These are phyloP conservation scores for Talaromyces sp. DNA, from an alignment of 2,329 filamentous ascomycete genomes.

Conservation along the genomic window DNA sequence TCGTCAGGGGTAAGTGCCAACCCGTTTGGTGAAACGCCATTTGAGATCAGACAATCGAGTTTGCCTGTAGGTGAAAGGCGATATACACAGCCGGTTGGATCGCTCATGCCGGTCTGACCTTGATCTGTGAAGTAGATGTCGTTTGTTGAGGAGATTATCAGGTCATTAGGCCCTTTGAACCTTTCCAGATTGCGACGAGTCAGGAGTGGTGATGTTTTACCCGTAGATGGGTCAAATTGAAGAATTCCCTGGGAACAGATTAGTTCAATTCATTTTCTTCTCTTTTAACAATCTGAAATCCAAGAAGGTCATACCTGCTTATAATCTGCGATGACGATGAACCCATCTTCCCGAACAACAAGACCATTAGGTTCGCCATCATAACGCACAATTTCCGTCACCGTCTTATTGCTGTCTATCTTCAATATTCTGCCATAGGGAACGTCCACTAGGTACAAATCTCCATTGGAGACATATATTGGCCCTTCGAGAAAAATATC, in stretches of 20 bases:
- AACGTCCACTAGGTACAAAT: slow-evolving; percentile 40
- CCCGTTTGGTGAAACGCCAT: slow-evolving; percentile 41
- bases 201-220: slow-evolving; percentile 30
- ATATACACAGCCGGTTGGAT: slow-evolving; percentile 42
- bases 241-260: slow-evolving; percentile 36
- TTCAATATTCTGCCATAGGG: slow-evolving; percentile 41
- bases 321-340: slow-evolving; percentile 40
- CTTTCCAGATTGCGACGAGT: slow-evolving; percentile 38
- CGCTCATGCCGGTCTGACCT: slow-evolving; percentile 44
- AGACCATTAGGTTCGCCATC: slow-evolving; percentile 45
- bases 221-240: slow-evolving; percentile 30
- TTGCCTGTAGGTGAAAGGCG: slow-evolving; percentile 33
- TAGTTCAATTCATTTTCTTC: background rate
- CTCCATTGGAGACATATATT: slow-evolving; percentile 29
- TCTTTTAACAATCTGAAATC: background rate
- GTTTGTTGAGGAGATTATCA: slow-evolving; percentile 37
- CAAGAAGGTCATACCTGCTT: slow-evolving; percentile 35
- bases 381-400: slow-evolving; percentile 32
- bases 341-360: slow-evolving; percentile 32
- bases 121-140: slow-evolving; percentile 47
- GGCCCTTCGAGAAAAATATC: slow-evolving; percentile 44
- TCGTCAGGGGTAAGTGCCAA: slow-evolving; percentile 40
- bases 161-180: slow-evolving; percentile 45
- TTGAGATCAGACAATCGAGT: slow-evolving; percentile 38
- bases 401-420: slow-evolving; percentile 29